Base-by-base conservation (phyloP, 805 yeast species). In the Saccharomycopsis fodiens region DNA sequence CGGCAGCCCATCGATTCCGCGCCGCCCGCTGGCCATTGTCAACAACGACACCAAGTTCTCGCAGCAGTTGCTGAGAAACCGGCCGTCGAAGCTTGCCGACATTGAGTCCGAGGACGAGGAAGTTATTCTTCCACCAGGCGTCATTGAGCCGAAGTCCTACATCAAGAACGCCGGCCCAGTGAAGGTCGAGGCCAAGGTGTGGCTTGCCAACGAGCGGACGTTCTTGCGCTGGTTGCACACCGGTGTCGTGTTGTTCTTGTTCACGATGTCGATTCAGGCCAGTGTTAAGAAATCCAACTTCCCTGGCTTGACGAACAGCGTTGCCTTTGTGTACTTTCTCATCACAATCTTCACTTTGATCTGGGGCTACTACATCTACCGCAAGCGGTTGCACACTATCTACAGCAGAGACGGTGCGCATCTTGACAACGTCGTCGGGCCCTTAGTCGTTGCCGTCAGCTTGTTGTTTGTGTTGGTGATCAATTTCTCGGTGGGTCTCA, bases 191-290 rank as follows among this genome's bases (percentile, higher is more conserved):
- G 94, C 97, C 25, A 93, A 93, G 60, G 98, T 93, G 12, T 93
- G 97, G 97, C 72, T 93, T 53, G 98, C 98, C 23, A 93, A 93
- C 60, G 98, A 93, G 68, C 82, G 98, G 63, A 93, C 98, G 3
- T 91, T 89, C 68, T 82, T 86, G 69, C 77, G 94, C 64, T 93
- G 98, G 98, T 70, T 93, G 54, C 88, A 83, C 52, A 91, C 91
- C 19, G 84, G 95, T 12, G 78, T 94, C 0, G 68, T 93, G 59
- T 72, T 93, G 55, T 79, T 95, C 17, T 80, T 89, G 0, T 67
- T 93, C 56, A 87, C 97, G 0, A 88, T 89, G 59, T 73, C 93
- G 13, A 75, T 93, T 45, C 85, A 85, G 67, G 76, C 80, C 35
- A 81, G 95, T 8, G 84, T 86, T 17, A 69, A 72, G 51, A 68